Conservation (phyloP, 2,329 filamentous ascomycete genomes). For the Nemania sp. region DNA sequence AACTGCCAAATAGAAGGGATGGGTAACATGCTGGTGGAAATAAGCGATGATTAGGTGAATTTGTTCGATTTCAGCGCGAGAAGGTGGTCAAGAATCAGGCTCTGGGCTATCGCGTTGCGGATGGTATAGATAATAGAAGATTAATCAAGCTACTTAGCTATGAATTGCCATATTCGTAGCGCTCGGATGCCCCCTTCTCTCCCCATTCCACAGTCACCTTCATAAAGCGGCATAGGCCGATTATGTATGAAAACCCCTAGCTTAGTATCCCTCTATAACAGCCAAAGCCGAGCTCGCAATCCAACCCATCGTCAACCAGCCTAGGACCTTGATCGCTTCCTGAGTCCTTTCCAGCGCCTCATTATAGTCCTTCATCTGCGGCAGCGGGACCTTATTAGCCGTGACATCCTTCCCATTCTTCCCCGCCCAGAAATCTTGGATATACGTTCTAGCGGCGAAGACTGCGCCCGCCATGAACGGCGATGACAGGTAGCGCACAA, state of each 20-base stretch:
- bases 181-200: background rate
- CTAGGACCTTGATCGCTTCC: constrained; percentile 41
- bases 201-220: background rate
- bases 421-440: constrained; percentile 43
- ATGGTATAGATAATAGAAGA: no score
- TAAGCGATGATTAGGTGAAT: no score
- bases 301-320: constrained; percentile 44
- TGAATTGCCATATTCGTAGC: background rate
- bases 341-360: constrained; percentile 45
- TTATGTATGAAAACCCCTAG: background rate
- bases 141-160: background rate
- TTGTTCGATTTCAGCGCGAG: no score
- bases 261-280: constrained; percentile 40
- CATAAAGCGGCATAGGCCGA: no score
- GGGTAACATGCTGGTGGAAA: no score
- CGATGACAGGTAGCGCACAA: constrained; percentile 38
- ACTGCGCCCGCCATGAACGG: constrained; percentile 36
- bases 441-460: constrained; percentile 40
- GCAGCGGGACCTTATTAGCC: constrained; percentile 41
- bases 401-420: constrained; percentile 37
- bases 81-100: no score
- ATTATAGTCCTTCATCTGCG: constrained; percentile 47
- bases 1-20: no score
- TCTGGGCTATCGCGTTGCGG: no score
- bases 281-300: constrained; percentile 39